Evolutionary conservation across 2,329 filamentous ascomycete genomes (phyloP), one percentile per base, ranked within the genome.

Genomic region (Trichoderma koningii): DNA sequence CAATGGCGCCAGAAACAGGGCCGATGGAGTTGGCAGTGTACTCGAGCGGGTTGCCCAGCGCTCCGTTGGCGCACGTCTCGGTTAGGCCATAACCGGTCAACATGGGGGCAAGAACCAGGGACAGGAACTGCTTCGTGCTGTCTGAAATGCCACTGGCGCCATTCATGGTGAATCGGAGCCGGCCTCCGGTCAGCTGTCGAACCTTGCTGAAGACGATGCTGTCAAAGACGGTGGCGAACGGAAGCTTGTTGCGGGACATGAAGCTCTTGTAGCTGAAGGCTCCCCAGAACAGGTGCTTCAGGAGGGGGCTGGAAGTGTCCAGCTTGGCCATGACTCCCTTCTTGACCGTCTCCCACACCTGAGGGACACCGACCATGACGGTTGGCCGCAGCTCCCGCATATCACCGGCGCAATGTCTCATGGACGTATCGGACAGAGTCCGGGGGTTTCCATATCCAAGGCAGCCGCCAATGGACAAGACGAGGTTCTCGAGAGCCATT

Each of bases 341-440:
- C 82, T 93, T 94, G 72, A 99, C 90, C 1, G 92, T 93, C 80
- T 99, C 95, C 93, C 94, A 99, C 38, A 99, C 90, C 66, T 96
- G 93, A 1, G 95, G 95, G 3, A 99, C 95, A 76, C 95, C 95
- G 45, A 97, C 90, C 75, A 99, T 85, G 74, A 97, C 85, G 2
- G 93, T 96, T 1, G 95, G 95, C 71, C 85, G 86, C 75, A 98
- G 90, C 74, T 97, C 93, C 67, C 91, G 90, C 79, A 99, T 97
- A 72, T 99, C 95, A 71, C 95, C 94, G 70, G 89, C 87, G 81
- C 91, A 97, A 78, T 98, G 95, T 70, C 89, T 88, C 78, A 96
- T 90, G 21, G 91, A 96, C 3, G 82, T 79, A 74, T 98, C 94
- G 7, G 93, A 91, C 63, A 99, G 83, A 0, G 95, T 98, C 72